A percentile compares a stretch with the other conserved stretches of the same genome.
These are phyloP conservation scores for Pleurotus sapidus DNA, from an alignment of 768 basidiomycete genomes.

Conservation along the genomic window DNA sequence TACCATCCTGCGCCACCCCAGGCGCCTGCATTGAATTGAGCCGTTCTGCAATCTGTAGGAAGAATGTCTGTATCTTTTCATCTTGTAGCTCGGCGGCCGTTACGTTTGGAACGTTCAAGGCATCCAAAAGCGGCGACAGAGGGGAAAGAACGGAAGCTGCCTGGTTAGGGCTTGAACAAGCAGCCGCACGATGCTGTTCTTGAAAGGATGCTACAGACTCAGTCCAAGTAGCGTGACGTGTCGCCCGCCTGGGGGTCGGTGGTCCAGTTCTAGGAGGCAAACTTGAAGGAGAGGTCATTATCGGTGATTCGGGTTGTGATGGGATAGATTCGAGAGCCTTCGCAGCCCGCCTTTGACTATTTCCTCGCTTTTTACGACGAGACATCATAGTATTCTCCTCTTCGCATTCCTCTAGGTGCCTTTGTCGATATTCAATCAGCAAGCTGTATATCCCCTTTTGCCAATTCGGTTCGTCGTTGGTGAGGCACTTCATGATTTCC, in stretches of 20 bases:
- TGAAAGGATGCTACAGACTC: slow-evolving; percentile 1
- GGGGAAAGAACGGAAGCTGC: slow-evolving; percentile 19
- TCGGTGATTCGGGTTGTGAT: slow-evolving; percentile 8
- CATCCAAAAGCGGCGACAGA: slow-evolving; percentile 25
- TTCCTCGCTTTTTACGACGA: slow-evolving; percentile 30
- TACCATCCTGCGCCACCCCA: too few species aligned
- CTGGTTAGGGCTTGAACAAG: neutral
- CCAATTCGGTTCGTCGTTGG: slow-evolving; percentile 73
- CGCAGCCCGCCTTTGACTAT: slow-evolving; percentile 26
- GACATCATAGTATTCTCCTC: slow-evolving; percentile 56
- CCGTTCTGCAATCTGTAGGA: slow-evolving; percentile 81
- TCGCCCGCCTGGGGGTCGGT: slow-evolving; percentile 61
- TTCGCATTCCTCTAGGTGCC: slow-evolving; percentile 70
- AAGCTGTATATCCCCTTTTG: slow-evolving; percentile 96
- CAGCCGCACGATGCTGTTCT: too few species aligned
- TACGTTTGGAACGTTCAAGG: slow-evolving; percentile 38
- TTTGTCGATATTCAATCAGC: slow-evolving; percentile 79
- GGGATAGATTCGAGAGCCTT: slow-evolving; percentile 1
- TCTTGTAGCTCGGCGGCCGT: slow-evolving; percentile 72
- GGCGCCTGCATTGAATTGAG: slow-evolving; percentile 62
- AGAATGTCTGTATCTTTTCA: slow-evolving; percentile 77
- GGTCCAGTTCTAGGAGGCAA: slow-evolving; percentile 55
- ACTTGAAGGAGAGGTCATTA: slow-evolving; percentile 27
- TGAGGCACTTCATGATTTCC: slow-evolving; percentile 68
- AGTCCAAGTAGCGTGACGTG: slow-evolving; percentile 19